A percentile compares a stretch with the other conserved stretches of the same genome.
These are phyloP conservation scores for Solioccasus polychromus DNA, from an alignment of 768 basidiomycete species.

Conservation along the genomic window DNA sequence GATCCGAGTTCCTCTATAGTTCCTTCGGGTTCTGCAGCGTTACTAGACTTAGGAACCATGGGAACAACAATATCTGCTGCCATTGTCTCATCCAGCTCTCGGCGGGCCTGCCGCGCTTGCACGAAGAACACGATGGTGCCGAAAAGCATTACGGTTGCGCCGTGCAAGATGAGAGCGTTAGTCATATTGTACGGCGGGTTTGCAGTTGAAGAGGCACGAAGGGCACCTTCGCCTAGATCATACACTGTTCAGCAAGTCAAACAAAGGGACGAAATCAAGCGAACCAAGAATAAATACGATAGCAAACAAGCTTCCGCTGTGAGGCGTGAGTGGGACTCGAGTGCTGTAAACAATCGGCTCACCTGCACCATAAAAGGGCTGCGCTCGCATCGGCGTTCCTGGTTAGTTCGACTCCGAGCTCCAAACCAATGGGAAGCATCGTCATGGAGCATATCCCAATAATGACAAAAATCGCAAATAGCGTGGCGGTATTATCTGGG, in stretches of 20 bases:
- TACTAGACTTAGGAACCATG: background rate
- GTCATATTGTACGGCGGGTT: slow-evolving; percentile 75
- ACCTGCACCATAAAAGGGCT: slow-evolving; percentile 75
- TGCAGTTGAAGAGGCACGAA: slow-evolving; percentile 59
- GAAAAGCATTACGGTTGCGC: slow-evolving; percentile 41
- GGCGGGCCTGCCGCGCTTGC: slow-evolving; percentile 59
- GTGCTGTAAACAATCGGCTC: slow-evolving; percentile 23
- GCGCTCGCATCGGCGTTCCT: slow-evolving; percentile 77
- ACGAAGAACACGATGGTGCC: slow-evolving; percentile 47
- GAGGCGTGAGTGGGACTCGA: background rate
- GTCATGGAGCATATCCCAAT: slow-evolving; percentile 65
- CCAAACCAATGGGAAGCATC: slow-evolving; percentile 73
- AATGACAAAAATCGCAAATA: slow-evolving; percentile 67
- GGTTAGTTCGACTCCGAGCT: slow-evolving; percentile 78
- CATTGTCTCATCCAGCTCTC: slow-evolving; percentile 60
- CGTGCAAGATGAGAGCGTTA: slow-evolving; percentile 65
- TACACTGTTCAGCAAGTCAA: background rate
- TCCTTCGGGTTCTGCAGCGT: background rate
- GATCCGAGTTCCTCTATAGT: background rate
- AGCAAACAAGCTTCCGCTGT: slow-evolving; percentile 64
- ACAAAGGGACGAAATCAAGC: slow-evolving; percentile 19
- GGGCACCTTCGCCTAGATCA: slow-evolving; percentile 56
- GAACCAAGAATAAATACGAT: slow-evolving; percentile 61
- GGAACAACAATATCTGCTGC: background rate
- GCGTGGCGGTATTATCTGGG: slow-evolving; percentile 53